Base-by-base conservation (phyloP, 345 rosid genomes). In the Abelmoschus esculentus region DNA sequence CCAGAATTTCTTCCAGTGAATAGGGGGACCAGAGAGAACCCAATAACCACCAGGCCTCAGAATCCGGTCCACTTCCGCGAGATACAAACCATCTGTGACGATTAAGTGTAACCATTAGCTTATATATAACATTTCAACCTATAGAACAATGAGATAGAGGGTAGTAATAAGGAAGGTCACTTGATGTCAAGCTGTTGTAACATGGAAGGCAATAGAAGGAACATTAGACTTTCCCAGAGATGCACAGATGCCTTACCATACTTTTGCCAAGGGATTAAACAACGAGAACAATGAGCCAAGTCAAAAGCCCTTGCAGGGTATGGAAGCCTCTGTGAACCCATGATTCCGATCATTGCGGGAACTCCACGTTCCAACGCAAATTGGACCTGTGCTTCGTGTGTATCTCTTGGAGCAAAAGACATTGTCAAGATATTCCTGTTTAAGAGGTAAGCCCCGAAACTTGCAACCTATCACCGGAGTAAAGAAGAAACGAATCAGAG, bases 21-120 rank as follows among this genome's bases (percentile, higher is more conserved):
- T 84, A 6, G 97, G 99, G 44, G 99, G 99, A 7, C 99, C 99
- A 0, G 97, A 95, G 9, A 91, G 91, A 78, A 95, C 79, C 97
- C 99, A 95, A 57, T 89, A 95, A 18, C 97, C 99, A n/a, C 99
- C 96, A 28, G 99, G 97, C 78, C 99, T 84, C 42, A 95, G 78
- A 69, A 95, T 76, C 68, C 99, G 84, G 75, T 95, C 97, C 74
- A 95, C 96, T 82, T 95, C 99, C 15, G 80, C 79, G 28, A 91
- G 83, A 70, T 88, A 95, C 85, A 91, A 55, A 19, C 96, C 99
- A 80, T 83, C 98, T 93, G 82, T 47, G 58, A 69, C 61, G 74
- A 29, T 28, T 17, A 58, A 12, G 36, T 14, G 3, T 36, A 28
- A 55, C 15, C 26, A 46, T 72, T 71, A 75, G 70, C 74, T 34